phyloP scores from a whole-genome alignment of 345 rosid species.

The Lumnitzera littorea region DNA sequence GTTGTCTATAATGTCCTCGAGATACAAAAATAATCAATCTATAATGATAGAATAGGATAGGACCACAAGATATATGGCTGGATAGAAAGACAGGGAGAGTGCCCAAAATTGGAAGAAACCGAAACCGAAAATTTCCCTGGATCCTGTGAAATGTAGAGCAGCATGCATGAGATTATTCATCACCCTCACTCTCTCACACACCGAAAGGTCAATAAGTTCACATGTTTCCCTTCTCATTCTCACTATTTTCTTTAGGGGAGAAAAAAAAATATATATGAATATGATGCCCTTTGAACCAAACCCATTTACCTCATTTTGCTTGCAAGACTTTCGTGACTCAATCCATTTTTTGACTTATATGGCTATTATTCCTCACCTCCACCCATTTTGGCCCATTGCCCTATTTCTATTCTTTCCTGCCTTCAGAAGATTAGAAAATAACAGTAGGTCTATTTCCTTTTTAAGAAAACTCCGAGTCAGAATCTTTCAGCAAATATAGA shows the following conservation, averaged over 20 bases:
- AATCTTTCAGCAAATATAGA: not conserved
- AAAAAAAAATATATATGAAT: not conserved
- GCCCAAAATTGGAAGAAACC: too few species aligned
- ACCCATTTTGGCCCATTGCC: not conserved
- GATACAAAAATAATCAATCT: too few species aligned
- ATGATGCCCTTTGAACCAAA: not conserved
- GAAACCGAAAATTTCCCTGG: too few species aligned
- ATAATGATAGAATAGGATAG: too few species aligned
- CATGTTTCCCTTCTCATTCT: conserved; percentile 10
- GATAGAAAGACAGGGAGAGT: too few species aligned
- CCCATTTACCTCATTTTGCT: conserved; percentile 8
- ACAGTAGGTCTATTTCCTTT: not conserved
- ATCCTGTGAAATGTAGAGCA: too few species aligned
- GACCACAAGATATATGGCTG: too few species aligned
- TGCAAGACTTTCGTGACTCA: conserved; percentile 47
- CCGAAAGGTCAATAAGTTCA: conserved; percentile 17
- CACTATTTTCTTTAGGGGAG: not conserved
- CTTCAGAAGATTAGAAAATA: conserved; percentile 5
- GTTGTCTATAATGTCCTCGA: too few species aligned
- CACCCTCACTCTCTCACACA: not conserved
- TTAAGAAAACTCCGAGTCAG: conserved; percentile 7
- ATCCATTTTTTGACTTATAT: conserved; percentile 7
- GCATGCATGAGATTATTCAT: too few species aligned
- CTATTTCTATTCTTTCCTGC: not conserved
- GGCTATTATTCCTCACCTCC: conserved; percentile 3